phyloP scores from a whole-genome alignment of 1,284 basidiomycete species.

The Ceratobasidium papillatum region DNA sequence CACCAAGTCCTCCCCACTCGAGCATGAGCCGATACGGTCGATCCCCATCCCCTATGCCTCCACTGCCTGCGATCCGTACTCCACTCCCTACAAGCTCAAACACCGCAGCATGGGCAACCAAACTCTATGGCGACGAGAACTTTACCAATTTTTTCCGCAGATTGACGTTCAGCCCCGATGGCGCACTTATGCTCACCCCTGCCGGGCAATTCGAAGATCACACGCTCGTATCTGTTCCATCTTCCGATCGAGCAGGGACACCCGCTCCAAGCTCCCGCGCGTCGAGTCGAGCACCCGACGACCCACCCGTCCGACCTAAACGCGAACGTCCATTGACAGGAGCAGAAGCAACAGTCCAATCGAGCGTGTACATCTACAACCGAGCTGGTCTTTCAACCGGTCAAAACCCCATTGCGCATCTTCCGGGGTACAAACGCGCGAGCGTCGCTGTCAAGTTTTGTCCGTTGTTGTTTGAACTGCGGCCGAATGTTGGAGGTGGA shows the following conservation, averaged over 20 bases:
- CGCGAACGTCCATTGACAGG: conserved; percentile 25
- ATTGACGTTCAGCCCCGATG: conserved; percentile 93
- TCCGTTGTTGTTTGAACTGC: conserved; percentile 89
- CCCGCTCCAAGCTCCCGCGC: conserved; percentile 29
- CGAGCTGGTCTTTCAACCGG: conserved; percentile 82
- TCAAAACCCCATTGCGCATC: conserved; percentile 88
- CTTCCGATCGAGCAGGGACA: conserved; percentile 49
- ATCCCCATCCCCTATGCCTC: conserved; percentile 90
- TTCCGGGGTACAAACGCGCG: conserved; percentile 96
- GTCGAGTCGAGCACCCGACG: conserved; percentile 37
- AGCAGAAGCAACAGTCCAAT: conserved; percentile 19
- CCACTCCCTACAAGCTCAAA: conserved; percentile 49
- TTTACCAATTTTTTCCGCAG: conserved; percentile 96
- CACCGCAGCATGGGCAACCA: conserved; percentile 62
- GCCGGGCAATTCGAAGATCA: conserved; percentile 95
- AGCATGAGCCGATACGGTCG: conserved; percentile 64
- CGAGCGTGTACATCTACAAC: conserved; percentile 89
- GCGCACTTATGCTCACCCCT: conserved; percentile 90
- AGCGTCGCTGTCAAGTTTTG: conserved; percentile 94
- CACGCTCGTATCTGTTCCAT: conserved; percentile 63
- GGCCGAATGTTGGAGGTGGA: conserved; percentile 65
- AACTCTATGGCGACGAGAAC: conserved; percentile 94
- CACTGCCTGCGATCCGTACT: conserved; percentile 66
- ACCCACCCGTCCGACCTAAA: conserved; percentile 42
- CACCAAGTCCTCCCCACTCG: conserved; percentile 61